Conservation (phyloP, 202 grass and related monocot species). For the Elaeis oleifera region DNA sequence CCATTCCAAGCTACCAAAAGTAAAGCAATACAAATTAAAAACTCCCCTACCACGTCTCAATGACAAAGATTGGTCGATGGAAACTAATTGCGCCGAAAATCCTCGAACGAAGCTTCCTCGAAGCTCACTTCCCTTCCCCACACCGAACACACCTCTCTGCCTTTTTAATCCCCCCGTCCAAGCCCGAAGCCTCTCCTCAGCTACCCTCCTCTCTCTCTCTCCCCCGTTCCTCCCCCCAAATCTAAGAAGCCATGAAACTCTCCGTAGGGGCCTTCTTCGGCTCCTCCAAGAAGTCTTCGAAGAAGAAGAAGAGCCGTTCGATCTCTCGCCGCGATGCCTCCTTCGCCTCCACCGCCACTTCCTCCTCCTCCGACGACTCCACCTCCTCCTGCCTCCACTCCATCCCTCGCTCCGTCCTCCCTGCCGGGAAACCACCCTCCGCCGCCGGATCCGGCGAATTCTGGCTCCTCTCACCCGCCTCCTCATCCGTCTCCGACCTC, state of each 20-base stretch:
- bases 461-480: too few relatives aligned
- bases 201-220: neutral
- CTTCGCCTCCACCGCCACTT: conserved; percentile 22
- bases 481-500: neutral
- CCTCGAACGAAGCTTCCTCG: conserved; percentile 18
- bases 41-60: too few relatives aligned
- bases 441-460: neutral
- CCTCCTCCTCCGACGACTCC: conserved; percentile 14
- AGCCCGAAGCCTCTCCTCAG: neutral
- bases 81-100: neutral
- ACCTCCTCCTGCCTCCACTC: conserved; percentile 1
- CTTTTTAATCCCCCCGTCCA: conserved; percentile 26
- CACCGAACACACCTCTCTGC: neutral
- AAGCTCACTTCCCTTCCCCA: conserved; percentile 34
- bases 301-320: conserved; percentile 29
- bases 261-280: neutral
- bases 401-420: conserved; percentile 36
- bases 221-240: neutral
- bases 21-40: too few relatives aligned
- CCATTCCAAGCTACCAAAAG: too few relatives aligned
- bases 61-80: neutral
- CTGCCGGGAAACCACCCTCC: neutral
- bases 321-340: conserved; percentile 16
- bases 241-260: neutral
- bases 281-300: conserved; percentile 6